Conservation (phyloP, 805 yeast genomes). For the Saccharomycopsis malanga region DNA sequence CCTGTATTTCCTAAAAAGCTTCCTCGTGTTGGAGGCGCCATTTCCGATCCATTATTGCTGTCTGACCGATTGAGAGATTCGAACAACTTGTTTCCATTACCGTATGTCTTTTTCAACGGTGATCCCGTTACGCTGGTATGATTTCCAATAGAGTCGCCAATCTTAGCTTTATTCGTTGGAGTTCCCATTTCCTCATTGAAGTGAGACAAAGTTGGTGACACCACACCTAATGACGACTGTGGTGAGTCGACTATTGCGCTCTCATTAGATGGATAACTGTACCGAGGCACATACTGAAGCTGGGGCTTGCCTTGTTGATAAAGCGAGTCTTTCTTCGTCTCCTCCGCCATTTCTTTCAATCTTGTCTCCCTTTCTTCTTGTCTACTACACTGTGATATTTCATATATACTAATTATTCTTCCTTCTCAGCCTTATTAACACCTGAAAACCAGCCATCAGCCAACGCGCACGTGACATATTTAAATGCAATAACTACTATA, state of each 20-base stretch:
- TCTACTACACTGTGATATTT: too few species aligned
- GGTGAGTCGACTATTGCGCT: constrained; percentile 4
- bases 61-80: background rate
- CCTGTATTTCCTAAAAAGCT: background rate
- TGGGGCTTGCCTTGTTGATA: constrained; percentile 4
- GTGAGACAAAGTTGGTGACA: background rate
- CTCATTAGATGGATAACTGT: constrained; percentile 3
- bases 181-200: background rate
- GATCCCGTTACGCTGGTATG: background rate
- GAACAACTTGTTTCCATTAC: background rate
- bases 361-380: too few species aligned
- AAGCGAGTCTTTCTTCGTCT: background rate
- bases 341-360: background rate
- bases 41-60: background rate
- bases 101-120: background rate
- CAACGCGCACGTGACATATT: too few species aligned
- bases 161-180: background rate
- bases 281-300: constrained; percentile 10
- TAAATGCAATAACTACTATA: too few species aligned
- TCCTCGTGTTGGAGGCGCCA: background rate
- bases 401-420: too few species aligned
- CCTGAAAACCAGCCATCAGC: too few species aligned
- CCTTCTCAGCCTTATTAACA: too few species aligned
- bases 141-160: background rate
- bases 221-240: background rate